A percentile compares a stretch with the other conserved stretches of the same genome.
Conservation (phyloP, 306 rosid genomes). For the Begonia fuchsioides region DNA sequence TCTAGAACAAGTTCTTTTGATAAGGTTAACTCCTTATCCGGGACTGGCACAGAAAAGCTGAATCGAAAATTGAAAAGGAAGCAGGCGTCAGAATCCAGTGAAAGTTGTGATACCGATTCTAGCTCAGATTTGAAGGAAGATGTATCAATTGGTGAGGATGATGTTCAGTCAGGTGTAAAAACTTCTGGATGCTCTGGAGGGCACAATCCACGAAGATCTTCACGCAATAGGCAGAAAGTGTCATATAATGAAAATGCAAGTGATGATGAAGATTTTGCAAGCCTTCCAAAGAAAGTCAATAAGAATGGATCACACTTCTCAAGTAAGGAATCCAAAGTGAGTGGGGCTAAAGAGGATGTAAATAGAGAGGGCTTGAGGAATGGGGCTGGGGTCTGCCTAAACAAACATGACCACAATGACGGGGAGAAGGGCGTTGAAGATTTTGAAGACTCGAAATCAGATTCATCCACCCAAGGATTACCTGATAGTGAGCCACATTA, state of each 20-base stretch:
- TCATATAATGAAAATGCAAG: conserved; percentile 60
- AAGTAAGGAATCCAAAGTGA: conserved; percentile 11
- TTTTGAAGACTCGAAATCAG: no score
- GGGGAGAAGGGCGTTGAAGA: no score
- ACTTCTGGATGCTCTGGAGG: conserved; percentile 13
- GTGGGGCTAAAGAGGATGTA: conserved; percentile 21
- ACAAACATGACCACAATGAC: no score
- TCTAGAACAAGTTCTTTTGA: conserved; percentile 14
- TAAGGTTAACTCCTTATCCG: conserved; percentile 13
- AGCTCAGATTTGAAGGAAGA: conserved; percentile 54
- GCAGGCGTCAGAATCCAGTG: conserved; percentile 39
- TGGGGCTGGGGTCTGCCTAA: no score
- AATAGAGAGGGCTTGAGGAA: no score
- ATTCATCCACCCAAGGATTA: no score
- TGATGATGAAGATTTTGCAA: conserved; percentile 21
- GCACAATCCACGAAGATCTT: conserved; percentile 52
- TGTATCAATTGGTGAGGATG: conserved; percentile 17
- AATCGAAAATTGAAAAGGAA: conserved; percentile 41
- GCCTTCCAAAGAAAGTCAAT: conserved; percentile 25
- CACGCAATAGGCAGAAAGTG: conserved; percentile 53
- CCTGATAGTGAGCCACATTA: no score
- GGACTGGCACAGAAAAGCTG: conserved; percentile 21
- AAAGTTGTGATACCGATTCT: conserved; percentile 28
- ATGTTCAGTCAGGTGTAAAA: conserved; percentile 14
- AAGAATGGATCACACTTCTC: conserved; percentile 21